Percentiles rank a stretch among this genome's conserved stretches.
Evolutionary conservation across 163 green algal genomes (phyloP).

Genomic region (Scenedesmus sp.): DNA sequence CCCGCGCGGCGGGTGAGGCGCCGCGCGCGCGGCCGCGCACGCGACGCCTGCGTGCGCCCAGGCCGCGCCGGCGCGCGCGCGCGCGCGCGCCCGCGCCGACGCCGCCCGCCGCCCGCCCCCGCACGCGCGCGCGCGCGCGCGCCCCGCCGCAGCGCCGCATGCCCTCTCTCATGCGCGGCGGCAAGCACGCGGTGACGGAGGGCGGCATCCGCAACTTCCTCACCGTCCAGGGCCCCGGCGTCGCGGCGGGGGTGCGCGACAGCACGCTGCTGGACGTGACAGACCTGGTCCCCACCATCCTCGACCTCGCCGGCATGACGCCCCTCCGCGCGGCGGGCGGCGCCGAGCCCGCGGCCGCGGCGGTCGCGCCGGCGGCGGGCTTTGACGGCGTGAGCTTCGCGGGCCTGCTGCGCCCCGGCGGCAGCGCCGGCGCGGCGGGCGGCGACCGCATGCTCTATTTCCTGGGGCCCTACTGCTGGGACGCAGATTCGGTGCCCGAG

Average conservation of each 20-base stretch:
- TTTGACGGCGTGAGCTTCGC: constrained; percentile 29
- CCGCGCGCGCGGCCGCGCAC: no score
- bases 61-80: no score
- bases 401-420: background rate
- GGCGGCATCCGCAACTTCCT: constrained; percentile 36
- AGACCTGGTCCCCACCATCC: constrained; percentile 11
- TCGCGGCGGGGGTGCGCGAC: background rate
- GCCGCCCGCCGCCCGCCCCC: no score
- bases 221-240: constrained; percentile 16
- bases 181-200: background rate
- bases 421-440: background rate
- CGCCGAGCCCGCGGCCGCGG: no score
- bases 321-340: no score
- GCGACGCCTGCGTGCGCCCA: no score
- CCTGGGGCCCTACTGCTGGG: no score
- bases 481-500: no score
- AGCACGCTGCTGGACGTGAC: background rate
- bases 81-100: no score
- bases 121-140: background rate
- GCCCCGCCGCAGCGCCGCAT: constrained; percentile 11
- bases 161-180: constrained; percentile 15
- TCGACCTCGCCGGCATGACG: background rate
- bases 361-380: no score
- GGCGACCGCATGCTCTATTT: no score
- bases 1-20: no score